Evolutionary conservation across 345 rosid species (phyloP).

Genomic region (Syzygium grande): DNA sequence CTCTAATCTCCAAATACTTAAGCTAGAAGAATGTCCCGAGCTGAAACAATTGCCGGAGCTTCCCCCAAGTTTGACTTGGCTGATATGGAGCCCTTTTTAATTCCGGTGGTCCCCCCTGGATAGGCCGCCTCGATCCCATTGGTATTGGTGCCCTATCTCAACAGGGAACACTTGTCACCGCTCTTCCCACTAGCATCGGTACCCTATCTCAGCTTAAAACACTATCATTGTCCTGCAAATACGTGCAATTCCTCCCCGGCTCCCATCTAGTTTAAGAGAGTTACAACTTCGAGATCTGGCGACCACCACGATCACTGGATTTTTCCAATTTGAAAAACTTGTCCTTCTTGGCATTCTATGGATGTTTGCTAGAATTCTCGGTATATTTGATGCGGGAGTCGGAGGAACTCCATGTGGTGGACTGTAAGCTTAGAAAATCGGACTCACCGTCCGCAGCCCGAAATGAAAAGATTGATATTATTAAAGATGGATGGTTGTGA

Average conservation of each 20-base stretch:
- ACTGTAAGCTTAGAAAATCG: rapidly evolving
- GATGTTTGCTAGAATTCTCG: not conserved
- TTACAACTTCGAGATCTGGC: rapidly evolving
- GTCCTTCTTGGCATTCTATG: not conserved
- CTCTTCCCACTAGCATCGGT: not conserved
- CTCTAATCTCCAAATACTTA: not conserved
- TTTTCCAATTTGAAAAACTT: not conserved
- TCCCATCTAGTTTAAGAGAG: too few species aligned
- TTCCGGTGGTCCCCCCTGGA: too few species aligned
- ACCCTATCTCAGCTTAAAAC: not conserved
- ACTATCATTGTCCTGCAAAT: too few species aligned
- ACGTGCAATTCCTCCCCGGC: too few species aligned
- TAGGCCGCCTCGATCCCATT: too few species aligned
- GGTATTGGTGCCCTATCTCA: too few species aligned
- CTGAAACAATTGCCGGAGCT: not conserved
- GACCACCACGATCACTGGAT: not conserved
- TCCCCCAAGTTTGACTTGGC: not conserved
- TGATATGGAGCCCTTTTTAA: not conserved
- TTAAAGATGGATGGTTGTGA: rapidly evolving
- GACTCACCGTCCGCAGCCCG: rapidly evolving
- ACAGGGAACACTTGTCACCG: too few species aligned
- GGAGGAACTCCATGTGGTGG: rapidly evolving
- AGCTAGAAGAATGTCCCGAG: rapidly evolving
- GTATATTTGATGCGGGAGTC: not conserved
- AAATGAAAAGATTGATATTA: not conserved